Base-by-base conservation (phyloP, 2,329 filamentous ascomycete species). In the Talaromyces sp. region DNA sequence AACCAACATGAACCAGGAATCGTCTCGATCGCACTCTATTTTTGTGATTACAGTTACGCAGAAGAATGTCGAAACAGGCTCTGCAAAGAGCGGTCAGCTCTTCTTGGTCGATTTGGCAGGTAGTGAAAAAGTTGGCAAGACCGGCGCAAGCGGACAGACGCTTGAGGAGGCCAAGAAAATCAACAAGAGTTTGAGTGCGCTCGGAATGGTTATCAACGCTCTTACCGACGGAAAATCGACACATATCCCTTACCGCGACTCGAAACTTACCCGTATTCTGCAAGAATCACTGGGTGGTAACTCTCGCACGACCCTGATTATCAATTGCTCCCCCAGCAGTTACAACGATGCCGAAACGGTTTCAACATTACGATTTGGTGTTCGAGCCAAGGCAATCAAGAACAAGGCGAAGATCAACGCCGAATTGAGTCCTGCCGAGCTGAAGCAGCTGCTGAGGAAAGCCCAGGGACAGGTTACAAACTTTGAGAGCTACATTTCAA, bases 351-450 rank as follows among this genome's bases (percentile, higher is more conserved):
- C 88, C 59, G 95, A 99, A 80, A 98, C 95, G 0, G 80, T 98
- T 55, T 89, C 92, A 66, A 99, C 95, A 0, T 80, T 99, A 63
- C 87, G 93, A 53, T 99, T 98, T 73, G 95, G 95, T 81, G 96
- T 95, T 78, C 85, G 95, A 74, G 95, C 95, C 62, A 99, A 99
- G 82, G 91, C 92, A 0, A 99, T 99, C 82, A 97, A 98, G 88
- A 98, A 98, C 82, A 98, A 98, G 84, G 95, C 95, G 77, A 99
- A 98, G 88, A 90, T 99, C 84, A 99, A 99, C 74, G 93, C 93
- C 53, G 95, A 99, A 77, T 85, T 99, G 70, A 98, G 93, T 71
- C 95, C 95, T 53, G 87, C 92, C 13, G 95, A 99, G 77, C 87
- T 99, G 81, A 99, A 98, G 79, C 84, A 88, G 56, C 84, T 97